Evolutionary conservation across 2,329 filamentous ascomycete genomes (phyloP), one percentile per base, ranked within the genome.

Genomic region (Aureobasidium lini): DNA sequence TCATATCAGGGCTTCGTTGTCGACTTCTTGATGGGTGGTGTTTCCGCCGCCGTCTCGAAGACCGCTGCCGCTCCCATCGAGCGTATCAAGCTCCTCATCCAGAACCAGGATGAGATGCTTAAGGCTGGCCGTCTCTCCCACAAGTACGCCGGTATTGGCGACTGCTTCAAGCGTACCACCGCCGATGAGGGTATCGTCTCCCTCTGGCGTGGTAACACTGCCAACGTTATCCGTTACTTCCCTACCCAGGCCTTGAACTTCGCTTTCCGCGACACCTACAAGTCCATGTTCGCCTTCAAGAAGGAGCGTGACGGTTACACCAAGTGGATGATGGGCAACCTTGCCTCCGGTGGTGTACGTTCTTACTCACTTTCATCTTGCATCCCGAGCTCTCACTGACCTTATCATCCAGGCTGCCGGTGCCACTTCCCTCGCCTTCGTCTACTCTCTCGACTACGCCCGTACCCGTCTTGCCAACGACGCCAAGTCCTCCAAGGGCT

Each of bases 201-300:
- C 68, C 85, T 99, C 73, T 99, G 94, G 94, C 87, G 94, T 87
- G 94, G 94, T 82, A 99, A 99, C 90, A 99, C 94, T 77, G 94
- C 94, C 90, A 99, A 99, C 88, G 94, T 99, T 81, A 96, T 99
- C 86, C 94, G 94, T 89, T 99, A 99, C 85, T 99, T 99, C 90
- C 94, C 94, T 72, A 99, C 94, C 79, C 94, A 99, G 87, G 94
- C 94, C 74, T 85, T 99, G 79, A 99, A 99, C 92, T 99, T 99
- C 77, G 94, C 94, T 78, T 99, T 99, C 94, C 94, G 94, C 81
- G 94, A 99, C 81, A 96, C 95, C 87, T 99, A 96, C 91, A 99
- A 99, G 91, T 85, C 88, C 76, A 95, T 99, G 92, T 99, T 99
- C 88, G 89, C 90, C 77, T 99, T 90, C 91, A 99, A 97, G 91